Evolutionary conservation across 2,329 filamentous ascomycete genomes (phyloP).

Genomic region (Ophiostoma pallidulum): DNA sequence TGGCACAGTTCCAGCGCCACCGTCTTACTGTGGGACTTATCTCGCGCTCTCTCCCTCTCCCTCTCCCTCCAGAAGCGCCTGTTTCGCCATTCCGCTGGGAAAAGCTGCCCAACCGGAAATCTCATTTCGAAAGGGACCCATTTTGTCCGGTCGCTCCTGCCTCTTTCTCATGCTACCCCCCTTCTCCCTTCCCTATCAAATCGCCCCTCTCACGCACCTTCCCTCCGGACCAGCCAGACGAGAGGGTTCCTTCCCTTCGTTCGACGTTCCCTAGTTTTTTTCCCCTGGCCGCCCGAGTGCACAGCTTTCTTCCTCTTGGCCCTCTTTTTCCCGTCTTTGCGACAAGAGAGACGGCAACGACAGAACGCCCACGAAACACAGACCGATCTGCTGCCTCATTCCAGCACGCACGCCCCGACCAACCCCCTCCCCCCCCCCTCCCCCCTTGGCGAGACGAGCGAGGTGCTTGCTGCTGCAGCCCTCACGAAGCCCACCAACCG

Average conservation of each 20-base stretch:
- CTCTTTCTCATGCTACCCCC: slow-evolving; percentile 13
- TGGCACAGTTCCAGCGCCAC: slow-evolving; percentile 9
- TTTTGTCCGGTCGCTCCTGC: slow-evolving; percentile 13
- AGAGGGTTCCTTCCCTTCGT: slow-evolving; percentile 5
- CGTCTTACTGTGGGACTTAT: slow-evolving; percentile 11
- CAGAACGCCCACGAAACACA: no score
- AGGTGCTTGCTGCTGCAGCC: slow-evolving; percentile 8
- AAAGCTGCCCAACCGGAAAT: slow-evolving; percentile 17
- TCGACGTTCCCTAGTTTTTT: slow-evolving; percentile 7
- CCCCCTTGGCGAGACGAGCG: background rate
- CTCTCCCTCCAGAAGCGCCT: background rate
- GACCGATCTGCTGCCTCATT: background rate
- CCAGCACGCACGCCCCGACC: background rate
- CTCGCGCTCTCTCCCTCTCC: background rate
- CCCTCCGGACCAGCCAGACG: slow-evolving; percentile 11
- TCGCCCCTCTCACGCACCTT: slow-evolving; percentile 16
- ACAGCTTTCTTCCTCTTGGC: background rate
- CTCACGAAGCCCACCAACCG: slow-evolving; percentile 3
- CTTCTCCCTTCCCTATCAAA: slow-evolving; percentile 15
- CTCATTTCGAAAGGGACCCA: slow-evolving; percentile 16
- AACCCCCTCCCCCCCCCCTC: background rate
- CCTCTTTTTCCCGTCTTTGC: slow-evolving; percentile 3
- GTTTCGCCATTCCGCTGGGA: slow-evolving; percentile 5
- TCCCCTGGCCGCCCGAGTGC: background rate
- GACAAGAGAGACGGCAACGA: slow-evolving; percentile 6